Evolutionary conservation across 106 monocot species (phyloP).

Genomic region (Hemerocallis citrina): DNA sequence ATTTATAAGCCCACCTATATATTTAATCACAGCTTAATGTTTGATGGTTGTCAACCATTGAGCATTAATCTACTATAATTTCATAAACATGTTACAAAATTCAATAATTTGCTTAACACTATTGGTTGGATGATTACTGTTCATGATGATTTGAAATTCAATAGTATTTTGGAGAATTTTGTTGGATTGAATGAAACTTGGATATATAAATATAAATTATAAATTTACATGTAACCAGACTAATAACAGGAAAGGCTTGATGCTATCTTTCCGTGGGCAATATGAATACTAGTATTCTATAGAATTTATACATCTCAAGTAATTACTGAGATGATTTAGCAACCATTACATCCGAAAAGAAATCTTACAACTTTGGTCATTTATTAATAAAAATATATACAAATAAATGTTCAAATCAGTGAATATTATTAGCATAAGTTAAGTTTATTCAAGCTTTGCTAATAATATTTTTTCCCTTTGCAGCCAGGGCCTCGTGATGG

Average conservation of each 20-base stretch:
- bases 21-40: neutral
- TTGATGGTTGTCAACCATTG: neutral
- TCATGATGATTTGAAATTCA: neutral
- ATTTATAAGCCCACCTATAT: too few species aligned
- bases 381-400: too few species aligned
- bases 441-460: neutral
- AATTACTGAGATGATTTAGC: neutral
- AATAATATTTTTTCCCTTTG: neutral
- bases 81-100: neutral
- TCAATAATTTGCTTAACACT: too few species aligned
- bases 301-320: neutral
- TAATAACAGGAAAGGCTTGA: neutral
- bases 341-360: too few species aligned
- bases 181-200: neutral
- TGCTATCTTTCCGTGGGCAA: neutral
- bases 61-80: neutral
- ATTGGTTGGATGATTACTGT: neutral
- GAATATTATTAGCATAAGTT: too few species aligned
- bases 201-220: neutral
- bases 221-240: neutral
- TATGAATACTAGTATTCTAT: neutral
- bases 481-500: conserved; percentile 64
- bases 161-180: neutral
- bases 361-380: too few species aligned
- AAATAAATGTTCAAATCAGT: too few species aligned